Conservation (phyloP, 768 basidiomycete genomes). For the Phaffia tasmanica region DNA sequence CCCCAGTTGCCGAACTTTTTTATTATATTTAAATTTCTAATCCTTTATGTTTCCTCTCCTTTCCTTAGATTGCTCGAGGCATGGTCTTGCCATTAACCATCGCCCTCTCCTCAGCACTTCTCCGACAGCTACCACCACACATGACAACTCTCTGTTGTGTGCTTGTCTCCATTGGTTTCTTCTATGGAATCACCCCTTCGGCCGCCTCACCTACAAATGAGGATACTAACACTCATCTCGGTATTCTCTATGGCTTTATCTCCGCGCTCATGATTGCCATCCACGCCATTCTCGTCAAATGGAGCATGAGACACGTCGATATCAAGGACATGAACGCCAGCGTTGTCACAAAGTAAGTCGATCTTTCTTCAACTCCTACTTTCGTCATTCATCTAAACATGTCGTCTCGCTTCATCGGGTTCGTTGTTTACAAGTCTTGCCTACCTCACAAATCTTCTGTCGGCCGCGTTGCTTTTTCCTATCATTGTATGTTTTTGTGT, state of each 20-base stretch:
- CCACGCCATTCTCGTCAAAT: slow-evolving; percentile 65
- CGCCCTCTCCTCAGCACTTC: slow-evolving; percentile 16
- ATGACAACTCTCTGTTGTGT: slow-evolving; percentile 14
- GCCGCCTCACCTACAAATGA: slow-evolving; percentile 23
- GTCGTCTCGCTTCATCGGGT: background rate
- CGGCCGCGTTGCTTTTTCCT: slow-evolving; percentile 47
- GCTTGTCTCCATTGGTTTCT: slow-evolving; percentile 22
- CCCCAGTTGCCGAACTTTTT: background rate
- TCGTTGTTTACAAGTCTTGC: slow-evolving; percentile 41
- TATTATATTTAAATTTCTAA: background rate
- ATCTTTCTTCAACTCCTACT: background rate
- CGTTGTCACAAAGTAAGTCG: slow-evolving; percentile 48
- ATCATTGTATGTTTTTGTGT: slow-evolving; percentile 6
- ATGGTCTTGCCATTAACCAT: slow-evolving; percentile 25
- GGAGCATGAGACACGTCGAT: slow-evolving; percentile 54
- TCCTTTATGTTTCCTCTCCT: background rate
- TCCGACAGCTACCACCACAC: slow-evolving; percentile 7
- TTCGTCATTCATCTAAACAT: background rate
- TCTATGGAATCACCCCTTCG: slow-evolving; percentile 25
- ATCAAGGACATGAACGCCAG: slow-evolving; percentile 36
- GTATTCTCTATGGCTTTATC: slow-evolving; percentile 57
- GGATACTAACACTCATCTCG: slow-evolving; percentile 33
- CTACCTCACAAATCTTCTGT: slow-evolving; percentile 67
- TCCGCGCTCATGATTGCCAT: slow-evolving; percentile 65
- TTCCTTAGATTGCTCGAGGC: slow-evolving; percentile 22